Evolutionary conservation across 2,329 filamentous ascomycete species (phyloP).

Genomic region (Blastomyces silverae): DNA sequence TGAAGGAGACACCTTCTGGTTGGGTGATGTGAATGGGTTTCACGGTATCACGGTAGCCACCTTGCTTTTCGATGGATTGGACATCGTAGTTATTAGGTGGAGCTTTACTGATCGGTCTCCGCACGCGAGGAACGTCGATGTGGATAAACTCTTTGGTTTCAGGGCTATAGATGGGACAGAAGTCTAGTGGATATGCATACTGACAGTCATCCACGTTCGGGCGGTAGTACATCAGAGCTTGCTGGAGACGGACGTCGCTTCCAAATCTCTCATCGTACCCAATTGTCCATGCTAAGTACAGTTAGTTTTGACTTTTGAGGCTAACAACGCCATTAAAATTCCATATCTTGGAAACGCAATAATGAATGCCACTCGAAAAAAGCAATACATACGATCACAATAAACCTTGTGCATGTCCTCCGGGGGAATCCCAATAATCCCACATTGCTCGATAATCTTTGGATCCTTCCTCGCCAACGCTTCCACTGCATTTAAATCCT

Average conservation of each 20-base stretch:
- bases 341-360: not conserved
- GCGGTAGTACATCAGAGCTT: slow-evolving; percentile 93
- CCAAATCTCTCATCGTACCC: slow-evolving; percentile 89
- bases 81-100: slow-evolving; percentile 74
- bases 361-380: not conserved
- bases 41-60: slow-evolving; percentile 69
- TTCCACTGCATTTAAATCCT: slow-evolving; percentile 78
- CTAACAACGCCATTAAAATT: not conserved
- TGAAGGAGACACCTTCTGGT: slow-evolving; percentile 83
- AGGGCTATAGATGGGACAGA: slow-evolving; percentile 84
- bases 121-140: slow-evolving; percentile 73
- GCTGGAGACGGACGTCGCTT: slow-evolving; percentile 69
- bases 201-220: slow-evolving; percentile 79
- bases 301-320: not conserved
- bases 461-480: slow-evolving; percentile 66
- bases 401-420: slow-evolving; percentile 93
- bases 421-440: slow-evolving; percentile 68
- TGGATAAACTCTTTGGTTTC: slow-evolving; percentile 70
- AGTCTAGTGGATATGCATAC: slow-evolving; percentile 86
- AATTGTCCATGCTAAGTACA: slow-evolving; percentile 69
- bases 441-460: slow-evolving; percentile 85
- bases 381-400: slow-evolving; percentile 62
- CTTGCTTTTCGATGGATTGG: slow-evolving; percentile 61
- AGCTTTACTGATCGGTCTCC: slow-evolving; percentile 66
- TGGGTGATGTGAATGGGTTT: slow-evolving; percentile 86